phyloP scores from a whole-genome alignment of 1,284 basidiomycete genomes.

The Mycosarcoma mackinlayi region DNA sequence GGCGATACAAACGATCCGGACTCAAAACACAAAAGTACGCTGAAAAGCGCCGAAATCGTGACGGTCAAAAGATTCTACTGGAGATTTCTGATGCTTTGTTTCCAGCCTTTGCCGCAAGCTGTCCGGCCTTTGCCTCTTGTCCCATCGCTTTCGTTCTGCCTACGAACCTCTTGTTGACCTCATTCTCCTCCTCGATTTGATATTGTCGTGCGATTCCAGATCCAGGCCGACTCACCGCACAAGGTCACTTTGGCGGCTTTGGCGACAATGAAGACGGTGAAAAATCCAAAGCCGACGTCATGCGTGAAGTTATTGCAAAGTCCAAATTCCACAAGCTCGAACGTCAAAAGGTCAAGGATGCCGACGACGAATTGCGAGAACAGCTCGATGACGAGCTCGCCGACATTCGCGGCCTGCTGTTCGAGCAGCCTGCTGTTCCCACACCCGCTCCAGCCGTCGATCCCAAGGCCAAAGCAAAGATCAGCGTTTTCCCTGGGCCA shows the following conservation, averaged over 20 bases:
- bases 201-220: conserved; percentile 14
- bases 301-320: conserved; percentile 97
- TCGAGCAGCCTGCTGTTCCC: conserved; percentile 35
- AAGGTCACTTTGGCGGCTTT: conserved; percentile 82
- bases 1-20: conserved; percentile 57
- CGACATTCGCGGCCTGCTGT: conserved; percentile 80
- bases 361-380: conserved; percentile 85
- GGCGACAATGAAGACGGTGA: conserved; percentile 74
- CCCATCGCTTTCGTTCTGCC: too few species aligned
- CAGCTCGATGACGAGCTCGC: conserved; percentile 90
- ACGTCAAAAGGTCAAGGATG: conserved; percentile 86
- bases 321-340: conserved; percentile 83
- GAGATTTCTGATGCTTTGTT: conserved; percentile 63
- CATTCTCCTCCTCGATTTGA: not conserved
- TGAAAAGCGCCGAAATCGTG: conserved; percentile 54
- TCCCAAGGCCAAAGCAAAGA: conserved; percentile 33
- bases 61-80: conserved; percentile 66
- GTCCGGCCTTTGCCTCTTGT: too few species aligned
- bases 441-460: conserved; percentile 29
- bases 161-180: conserved; percentile 13
- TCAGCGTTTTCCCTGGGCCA: conserved; percentile 35
- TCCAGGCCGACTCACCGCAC: conserved; percentile 36
- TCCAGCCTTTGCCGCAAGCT: conserved; percentile 1
- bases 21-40: conserved; percentile 41
- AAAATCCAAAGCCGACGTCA: conserved; percentile 86